Percentiles rank a stretch among this genome's conserved stretches.
These are phyloP conservation scores for Cladophialophora psammophila DNA, from an alignment of 2,329 filamentous ascomycete species.

Conservation along the genomic window DNA sequence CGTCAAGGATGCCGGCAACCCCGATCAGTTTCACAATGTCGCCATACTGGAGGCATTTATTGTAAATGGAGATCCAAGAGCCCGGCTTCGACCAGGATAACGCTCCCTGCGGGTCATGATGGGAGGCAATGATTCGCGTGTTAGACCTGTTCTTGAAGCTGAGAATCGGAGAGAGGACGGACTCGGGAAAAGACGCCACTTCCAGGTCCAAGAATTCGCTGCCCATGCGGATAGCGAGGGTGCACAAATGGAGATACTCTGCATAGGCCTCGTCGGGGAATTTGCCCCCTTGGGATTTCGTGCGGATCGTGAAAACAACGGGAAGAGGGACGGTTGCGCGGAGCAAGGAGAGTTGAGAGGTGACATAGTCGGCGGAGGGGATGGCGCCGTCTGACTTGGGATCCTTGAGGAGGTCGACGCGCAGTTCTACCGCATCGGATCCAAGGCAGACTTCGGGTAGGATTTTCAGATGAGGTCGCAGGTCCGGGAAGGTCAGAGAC, in stretches of 20 bases:
- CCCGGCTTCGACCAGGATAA: conserved; percentile 84
- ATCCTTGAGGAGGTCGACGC: conserved; percentile 88
- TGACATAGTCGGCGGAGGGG: conserved; percentile 76
- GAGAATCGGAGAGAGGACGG: conserved; percentile 71
- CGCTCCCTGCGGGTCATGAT: conserved; percentile 82
- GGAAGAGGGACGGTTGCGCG: conserved; percentile 76
- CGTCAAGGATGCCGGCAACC: conserved; percentile 74
- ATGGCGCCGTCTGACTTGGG: conserved; percentile 64
- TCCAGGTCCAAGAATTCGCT: conserved; percentile 94
- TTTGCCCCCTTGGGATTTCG: conserved; percentile 81
- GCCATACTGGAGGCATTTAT: conserved; percentile 85
- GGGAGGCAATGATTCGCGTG: conserved; percentile 89
- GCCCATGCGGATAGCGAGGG: conserved; percentile 78
- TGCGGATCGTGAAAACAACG: conserved; percentile 91
- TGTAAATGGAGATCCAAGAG: conserved; percentile 91
- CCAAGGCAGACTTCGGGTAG: conserved; percentile 80
- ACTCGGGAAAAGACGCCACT: conserved; percentile 76
- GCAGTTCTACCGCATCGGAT: conserved; percentile 89
- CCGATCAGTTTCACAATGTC: conserved; percentile 96
- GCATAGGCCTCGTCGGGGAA: conserved; percentile 80
- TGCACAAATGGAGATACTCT: conserved; percentile 77
- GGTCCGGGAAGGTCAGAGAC: conserved; percentile 81
- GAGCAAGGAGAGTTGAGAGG: conserved; percentile 80
- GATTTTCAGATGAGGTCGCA: conserved; percentile 68
- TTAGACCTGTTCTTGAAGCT: conserved; percentile 69